Evolutionary conservation across 2,329 filamentous ascomycete species (phyloP).

Genomic region (Rutstroemia sp.): DNA sequence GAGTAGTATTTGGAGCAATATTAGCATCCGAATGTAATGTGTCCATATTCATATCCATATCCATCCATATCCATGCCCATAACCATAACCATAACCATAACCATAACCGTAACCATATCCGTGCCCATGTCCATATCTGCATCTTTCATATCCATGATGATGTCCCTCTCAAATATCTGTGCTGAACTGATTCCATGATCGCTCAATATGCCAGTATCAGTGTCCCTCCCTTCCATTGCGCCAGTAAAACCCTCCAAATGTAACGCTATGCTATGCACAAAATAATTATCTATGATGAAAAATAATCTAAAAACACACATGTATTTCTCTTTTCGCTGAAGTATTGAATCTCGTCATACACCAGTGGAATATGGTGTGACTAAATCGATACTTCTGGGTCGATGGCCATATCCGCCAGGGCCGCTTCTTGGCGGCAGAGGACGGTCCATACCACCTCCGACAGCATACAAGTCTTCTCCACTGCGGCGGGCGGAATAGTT

Average conservation of each 20-base stretch:
- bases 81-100: background rate
- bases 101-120: background rate
- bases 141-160: too few species aligned
- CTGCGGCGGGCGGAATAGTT: slow-evolving; percentile 16
- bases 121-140: background rate
- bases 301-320: background rate
- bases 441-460: slow-evolving; percentile 37
- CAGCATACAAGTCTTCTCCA: slow-evolving; percentile 20
- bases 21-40: background rate
- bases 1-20: too few species aligned
- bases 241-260: background rate
- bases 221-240: background rate
- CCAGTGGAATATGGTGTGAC: slow-evolving; percentile 41
- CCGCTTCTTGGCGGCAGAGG: slow-evolving; percentile 47
- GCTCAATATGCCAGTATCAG: background rate
- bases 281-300: background rate
- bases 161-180: background rate
- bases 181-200: background rate
- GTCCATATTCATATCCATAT: background rate
- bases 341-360: background rate
- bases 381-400: slow-evolving; percentile 56
- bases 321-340: background rate
- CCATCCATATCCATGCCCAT: background rate
- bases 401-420: slow-evolving; percentile 43
- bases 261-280: background rate